Conservation (phyloP, 345 rosid genomes). For the Diplotaxis tenuifolia region DNA sequence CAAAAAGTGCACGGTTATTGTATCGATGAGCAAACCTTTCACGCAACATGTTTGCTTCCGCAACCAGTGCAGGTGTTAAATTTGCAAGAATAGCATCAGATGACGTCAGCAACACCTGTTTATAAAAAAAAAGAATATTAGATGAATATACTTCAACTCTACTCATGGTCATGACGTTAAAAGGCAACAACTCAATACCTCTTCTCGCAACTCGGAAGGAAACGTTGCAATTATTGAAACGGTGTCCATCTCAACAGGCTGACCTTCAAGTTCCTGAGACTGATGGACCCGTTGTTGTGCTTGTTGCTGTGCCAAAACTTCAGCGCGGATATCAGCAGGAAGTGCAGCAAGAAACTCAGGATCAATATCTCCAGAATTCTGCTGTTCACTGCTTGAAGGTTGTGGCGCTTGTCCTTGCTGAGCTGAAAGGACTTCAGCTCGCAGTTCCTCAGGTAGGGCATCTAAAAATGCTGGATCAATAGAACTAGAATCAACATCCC, state of each 20-base stretch:
- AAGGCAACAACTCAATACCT: conserved; percentile 46
- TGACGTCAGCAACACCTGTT: conserved; percentile 88
- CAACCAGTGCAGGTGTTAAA: conserved; percentile 95
- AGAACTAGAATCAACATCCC: conserved; percentile 66
- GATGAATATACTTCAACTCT: background rate
- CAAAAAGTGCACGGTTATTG: conserved; percentile 76
- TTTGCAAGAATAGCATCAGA: conserved; percentile 96
- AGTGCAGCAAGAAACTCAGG: conserved; percentile 99
- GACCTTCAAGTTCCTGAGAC: conserved; percentile 97
- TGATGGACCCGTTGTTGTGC: conserved; percentile 91
- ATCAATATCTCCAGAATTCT: conserved; percentile 81
- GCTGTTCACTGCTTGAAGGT: conserved; percentile 67
- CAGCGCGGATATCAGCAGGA: conserved; percentile 94
- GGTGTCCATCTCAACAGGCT: conserved; percentile 99
- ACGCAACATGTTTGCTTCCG: conserved; percentile 97
- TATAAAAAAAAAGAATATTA: conserved; percentile 13
- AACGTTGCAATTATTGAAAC: conserved; percentile 97
- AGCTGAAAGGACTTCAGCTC: conserved; percentile 94
- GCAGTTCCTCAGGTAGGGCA: conserved; percentile 96
- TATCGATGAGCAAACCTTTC: conserved; percentile 94
- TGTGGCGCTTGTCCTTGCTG: conserved; percentile 80
- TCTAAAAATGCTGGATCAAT: conserved; percentile 97
- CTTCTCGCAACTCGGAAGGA: conserved; percentile 95
- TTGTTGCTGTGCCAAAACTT: conserved; percentile 92
- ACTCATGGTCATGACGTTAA: background rate